Evolutionary conservation across 2,329 filamentous ascomycete species (phyloP), one percentile per base, ranked within the genome.

Genomic region (Myriangium duriaei): DNA sequence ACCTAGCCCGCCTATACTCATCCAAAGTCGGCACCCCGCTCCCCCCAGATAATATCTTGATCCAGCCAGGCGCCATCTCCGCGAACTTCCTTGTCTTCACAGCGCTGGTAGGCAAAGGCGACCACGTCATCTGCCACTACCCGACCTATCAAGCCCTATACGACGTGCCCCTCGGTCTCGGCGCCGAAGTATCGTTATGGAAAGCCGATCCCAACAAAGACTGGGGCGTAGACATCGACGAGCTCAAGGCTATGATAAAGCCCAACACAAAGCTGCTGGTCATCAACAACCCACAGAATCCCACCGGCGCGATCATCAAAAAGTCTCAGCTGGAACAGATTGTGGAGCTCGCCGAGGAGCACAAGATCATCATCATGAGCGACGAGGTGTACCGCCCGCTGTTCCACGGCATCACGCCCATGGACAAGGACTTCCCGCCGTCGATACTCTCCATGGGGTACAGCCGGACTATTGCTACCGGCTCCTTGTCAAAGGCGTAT

Each of bases 91-190:
- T 91, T n/a, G 62, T 77, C 2, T 69, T 91, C 5, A 87, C 87
- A 55, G 67, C 78, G 1, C 64, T 91, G 5, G 54, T 91, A 2
- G 72, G 74, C 0, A 72, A 76, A 0, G 81, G 77, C 1, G 83
- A 93, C 52, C 85, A 93, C 65, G 80, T 88, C 32, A 71, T 93
- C 42, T 91, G 82, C 51, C 81, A 91, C 41, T 83, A 86, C 53
- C 85, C 86, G 10, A 88, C 83, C 1, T 92, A 91, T 51, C 82
- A 91, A 55, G 83, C 91, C 50, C 68, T 93, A 1, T 91, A 88
- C 52, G 66, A 75, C 7, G 72, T 92, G 1, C 83, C 85, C 0
- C 67, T 69, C 47, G 79, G 76, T 26, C 61, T 92, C 4, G 84
- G 85, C 0, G 83, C 82, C 1, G 73, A 83, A 42, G 80, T 92